Evolutionary conservation across 1,284 basidiomycete species (phyloP).

Genomic region (Moesziomyces globuligerus): DNA sequence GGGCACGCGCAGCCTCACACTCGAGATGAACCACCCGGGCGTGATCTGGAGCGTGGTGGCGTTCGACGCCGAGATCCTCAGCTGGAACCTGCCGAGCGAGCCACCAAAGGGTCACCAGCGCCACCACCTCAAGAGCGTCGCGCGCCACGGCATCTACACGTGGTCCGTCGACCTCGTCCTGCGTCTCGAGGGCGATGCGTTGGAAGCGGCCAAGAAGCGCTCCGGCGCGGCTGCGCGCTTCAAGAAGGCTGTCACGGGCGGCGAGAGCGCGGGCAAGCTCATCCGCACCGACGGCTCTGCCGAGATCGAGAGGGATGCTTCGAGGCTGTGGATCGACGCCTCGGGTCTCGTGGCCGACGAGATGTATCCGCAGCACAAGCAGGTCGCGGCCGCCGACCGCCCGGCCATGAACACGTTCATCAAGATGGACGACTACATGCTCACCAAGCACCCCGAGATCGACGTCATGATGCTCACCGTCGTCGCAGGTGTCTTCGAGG

Average conservation of each 20-base stretch:
- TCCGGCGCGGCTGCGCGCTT: constrained; percentile 9
- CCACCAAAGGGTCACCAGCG: constrained; percentile 72
- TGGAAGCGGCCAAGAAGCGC: constrained; percentile 17
- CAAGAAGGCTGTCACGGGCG: constrained; percentile 4
- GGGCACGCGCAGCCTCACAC: constrained; percentile 77
- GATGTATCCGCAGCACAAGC: constrained; percentile 60
- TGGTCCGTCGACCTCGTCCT: constrained; percentile 80
- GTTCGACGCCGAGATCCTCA: constrained; percentile 88
- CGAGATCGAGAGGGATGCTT: constrained; percentile 24
- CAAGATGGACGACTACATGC: constrained; percentile 55
- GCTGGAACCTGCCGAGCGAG: constrained; percentile 77
- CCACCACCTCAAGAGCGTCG: constrained; percentile 91
- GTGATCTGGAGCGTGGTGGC: constrained; percentile 91
- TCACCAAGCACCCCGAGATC: constrained; percentile 57
- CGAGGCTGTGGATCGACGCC: constrained; percentile 53
- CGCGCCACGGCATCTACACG: constrained; percentile 78
- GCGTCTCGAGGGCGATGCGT: constrained; percentile 68
- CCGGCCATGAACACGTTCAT: constrained; percentile 50
- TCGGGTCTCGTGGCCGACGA: constrained; percentile 50
- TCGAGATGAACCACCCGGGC: constrained; percentile 82
- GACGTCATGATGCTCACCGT: constrained; percentile 65
- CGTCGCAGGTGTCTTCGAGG: constrained; percentile 58
- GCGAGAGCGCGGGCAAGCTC: constrained; percentile 14
- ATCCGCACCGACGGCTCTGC: constrained; percentile 3
- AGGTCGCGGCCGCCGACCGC: constrained; percentile 12